Base-by-base conservation (phyloP, 2,329 filamentous ascomycete species). In the Decorospora gaudefroyi region DNA sequence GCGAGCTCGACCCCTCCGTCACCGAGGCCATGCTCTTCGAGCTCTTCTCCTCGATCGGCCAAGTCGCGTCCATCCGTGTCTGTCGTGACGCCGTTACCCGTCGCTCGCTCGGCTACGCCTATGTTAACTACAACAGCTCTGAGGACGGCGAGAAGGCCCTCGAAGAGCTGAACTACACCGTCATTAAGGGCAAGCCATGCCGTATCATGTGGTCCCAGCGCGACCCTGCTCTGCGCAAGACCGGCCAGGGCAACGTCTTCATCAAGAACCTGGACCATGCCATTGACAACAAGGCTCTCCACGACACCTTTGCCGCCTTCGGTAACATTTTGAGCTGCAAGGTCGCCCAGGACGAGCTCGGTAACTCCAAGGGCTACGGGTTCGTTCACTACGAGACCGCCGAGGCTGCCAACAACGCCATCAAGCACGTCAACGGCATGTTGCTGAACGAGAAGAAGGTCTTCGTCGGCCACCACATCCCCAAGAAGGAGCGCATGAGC, bases 191-290 rank as follows among this genome's bases (percentile, higher is more conserved):
- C 67, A 90, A 88, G 71, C 92, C 93, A 50, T 99, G 93, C 87
- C 92, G 93, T 70, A 99, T 99, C 79, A 99, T 99, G 93, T 99
- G 93, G 93, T 99, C 93, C 58, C 93, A 99, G 83, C 93, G 93
- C 74, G 93, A 99, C 76, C 93, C 93, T 59, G 92, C 92, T 72
- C 86, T 99, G 66, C 93, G 93, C 80, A 99, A 99, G 86, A 99
- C 90, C 63, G 93, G 93, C 60, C 90, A 96, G 78, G 93, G 93
- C 74, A 99, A 99, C 72, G 92, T 99, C 66, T 99, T 99, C 83
- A 99, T 99, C 84, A 99, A 99, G 87, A 99, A 99, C 80, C 82
- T 99, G 59, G 93, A 99, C 74, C 87, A 86, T 61, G 93, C 93
- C 65, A 99, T 99, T 68, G 93, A 99, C 79, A 99, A 99, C 87